Conservation (phyloP, 257 asterid species). For the Echites panduratus region DNA sequence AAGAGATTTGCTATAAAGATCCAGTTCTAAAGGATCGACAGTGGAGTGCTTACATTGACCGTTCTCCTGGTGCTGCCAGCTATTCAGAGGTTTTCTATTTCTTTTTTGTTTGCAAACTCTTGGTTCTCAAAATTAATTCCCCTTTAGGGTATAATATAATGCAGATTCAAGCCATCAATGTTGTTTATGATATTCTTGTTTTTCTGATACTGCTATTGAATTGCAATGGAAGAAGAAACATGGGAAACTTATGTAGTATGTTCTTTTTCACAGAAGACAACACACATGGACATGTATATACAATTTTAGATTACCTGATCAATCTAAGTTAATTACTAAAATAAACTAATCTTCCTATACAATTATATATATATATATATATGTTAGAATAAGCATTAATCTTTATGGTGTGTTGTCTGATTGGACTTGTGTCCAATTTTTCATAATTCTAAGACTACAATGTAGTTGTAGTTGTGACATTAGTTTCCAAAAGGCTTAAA, state of each 20-base stretch:
- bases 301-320: no score
- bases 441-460: background rate
- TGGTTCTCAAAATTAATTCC: background rate
- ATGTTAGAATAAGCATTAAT: background rate
- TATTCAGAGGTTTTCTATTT: conserved; percentile 54
- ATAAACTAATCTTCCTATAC: no score
- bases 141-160: background rate
- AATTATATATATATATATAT: no score
- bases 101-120: conserved; percentile 5
- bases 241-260: no score
- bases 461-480: background rate
- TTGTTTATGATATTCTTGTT: background rate
- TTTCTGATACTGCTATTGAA: background rate
- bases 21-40: conserved; percentile 82
- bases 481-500: background rate
- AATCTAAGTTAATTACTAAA: no score
- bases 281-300: no score
- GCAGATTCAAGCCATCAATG: background rate
- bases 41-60: conserved; percentile 96
- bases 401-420: background rate
- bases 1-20: conserved; percentile 85
- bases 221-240: no score
- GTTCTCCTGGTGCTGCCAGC: conserved; percentile 90
- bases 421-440: background rate
- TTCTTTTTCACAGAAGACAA: no score